These are phyloP conservation scores for Aureobasidium sp. DNA, from an alignment of 2,329 filamentous ascomycete species.

Conservation along the genomic window DNA sequence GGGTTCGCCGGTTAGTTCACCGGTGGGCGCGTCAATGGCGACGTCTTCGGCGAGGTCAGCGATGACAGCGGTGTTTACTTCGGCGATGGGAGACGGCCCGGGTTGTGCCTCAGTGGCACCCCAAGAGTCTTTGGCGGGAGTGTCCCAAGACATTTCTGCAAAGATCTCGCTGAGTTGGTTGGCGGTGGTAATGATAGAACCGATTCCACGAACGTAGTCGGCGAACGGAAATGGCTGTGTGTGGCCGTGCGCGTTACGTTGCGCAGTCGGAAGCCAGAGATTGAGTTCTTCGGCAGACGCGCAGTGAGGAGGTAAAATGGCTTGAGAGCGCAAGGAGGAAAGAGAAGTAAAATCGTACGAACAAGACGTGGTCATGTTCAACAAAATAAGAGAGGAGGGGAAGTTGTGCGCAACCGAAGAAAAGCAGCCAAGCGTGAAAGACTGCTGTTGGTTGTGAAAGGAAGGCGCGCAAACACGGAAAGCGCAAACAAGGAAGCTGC, in stretches of 20 bases:
- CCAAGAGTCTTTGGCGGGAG: not conserved
- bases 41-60: not conserved
- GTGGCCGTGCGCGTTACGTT: not conserved
- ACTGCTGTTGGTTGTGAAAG: not conserved
- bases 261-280: not conserved
- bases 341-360: not conserved
- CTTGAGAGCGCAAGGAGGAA: not conserved
- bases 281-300: not conserved
- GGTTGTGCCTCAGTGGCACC: not conserved
- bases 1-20: not conserved
- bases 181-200: not conserved
- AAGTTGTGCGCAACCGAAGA: not conserved
- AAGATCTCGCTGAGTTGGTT: not conserved
- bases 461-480: not conserved
- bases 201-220: not conserved
- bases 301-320: not conserved
- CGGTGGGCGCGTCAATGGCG: not conserved
- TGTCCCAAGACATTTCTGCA: not conserved
- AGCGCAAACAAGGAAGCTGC: not conserved
- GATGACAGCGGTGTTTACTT: not conserved
- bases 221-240: constrained; percentile 1
- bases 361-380: not conserved
- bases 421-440: not conserved
- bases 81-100: not conserved
- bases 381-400: not conserved